Conservation (phyloP, 2,329 filamentous ascomycete species). For the Ustulina deusta region DNA sequence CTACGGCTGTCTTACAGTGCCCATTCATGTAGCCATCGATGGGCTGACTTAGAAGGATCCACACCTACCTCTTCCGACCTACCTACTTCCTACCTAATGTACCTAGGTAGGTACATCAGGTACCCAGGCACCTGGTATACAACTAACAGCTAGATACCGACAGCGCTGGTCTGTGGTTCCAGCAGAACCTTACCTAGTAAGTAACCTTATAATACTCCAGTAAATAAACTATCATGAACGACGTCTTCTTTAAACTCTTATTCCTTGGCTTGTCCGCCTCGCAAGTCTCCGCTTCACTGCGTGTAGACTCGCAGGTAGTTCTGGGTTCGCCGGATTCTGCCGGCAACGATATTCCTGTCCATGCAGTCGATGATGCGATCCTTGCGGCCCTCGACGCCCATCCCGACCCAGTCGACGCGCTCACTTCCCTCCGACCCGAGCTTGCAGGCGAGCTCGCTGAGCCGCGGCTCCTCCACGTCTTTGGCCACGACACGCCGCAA, state of each 20-base stretch:
- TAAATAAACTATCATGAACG: constrained; percentile 15
- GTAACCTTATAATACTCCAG: no score
- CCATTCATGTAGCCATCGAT: no score
- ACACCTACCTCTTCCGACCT: no score
- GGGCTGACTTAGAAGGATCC: no score
- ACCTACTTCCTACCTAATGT: no score
- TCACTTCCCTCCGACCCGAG: constrained; percentile 40
- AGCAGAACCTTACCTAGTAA: not conserved
- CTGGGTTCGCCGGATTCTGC: constrained; percentile 14
- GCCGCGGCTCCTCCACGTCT: constrained; percentile 70
- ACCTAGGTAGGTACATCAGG: no score
- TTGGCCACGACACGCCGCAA: constrained; percentile 67
- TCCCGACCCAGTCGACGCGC: constrained; percentile 43
- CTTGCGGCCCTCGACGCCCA: constrained; percentile 37
- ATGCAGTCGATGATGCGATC: constrained; percentile 29
- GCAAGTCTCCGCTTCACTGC: constrained; percentile 32
- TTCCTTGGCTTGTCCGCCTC: constrained; percentile 25
- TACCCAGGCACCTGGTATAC: not conserved
- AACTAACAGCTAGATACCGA: not conserved
- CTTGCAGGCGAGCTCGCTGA: constrained; percentile 48
- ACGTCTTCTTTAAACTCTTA: constrained; percentile 17
- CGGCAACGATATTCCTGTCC: constrained; percentile 5
- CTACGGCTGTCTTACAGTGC: no score
- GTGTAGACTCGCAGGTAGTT: constrained; percentile 31
- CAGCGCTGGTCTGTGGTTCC: not conserved